Conservation (phyloP, 2,329 filamentous ascomycete species). For the Talaromyces islandicus region DNA sequence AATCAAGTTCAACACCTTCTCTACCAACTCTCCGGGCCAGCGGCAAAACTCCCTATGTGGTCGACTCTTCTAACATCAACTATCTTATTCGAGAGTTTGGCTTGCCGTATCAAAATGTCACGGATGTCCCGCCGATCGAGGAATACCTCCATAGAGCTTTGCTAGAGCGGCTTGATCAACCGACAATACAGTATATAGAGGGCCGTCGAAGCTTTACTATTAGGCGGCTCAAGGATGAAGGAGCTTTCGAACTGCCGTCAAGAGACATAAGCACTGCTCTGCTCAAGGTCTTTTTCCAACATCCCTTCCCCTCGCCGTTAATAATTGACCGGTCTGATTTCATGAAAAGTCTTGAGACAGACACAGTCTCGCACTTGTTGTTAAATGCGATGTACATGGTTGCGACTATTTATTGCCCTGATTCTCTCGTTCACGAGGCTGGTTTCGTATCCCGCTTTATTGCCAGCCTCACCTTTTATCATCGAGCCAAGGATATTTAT, state of each 20-base stretch:
- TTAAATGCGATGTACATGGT: constrained; percentile 19
- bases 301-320: constrained; percentile 14
- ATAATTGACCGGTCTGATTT: constrained; percentile 18
- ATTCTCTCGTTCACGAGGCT: constrained; percentile 13
- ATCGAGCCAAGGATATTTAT: constrained; percentile 20
- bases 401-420: constrained; percentile 16
- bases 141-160: constrained; percentile 17
- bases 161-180: constrained; percentile 12
- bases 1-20: constrained; percentile 3
- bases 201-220: not conserved
- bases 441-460: constrained; percentile 18
- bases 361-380: constrained; percentile 15
- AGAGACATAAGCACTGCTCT: constrained; percentile 13
- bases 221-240: constrained; percentile 8
- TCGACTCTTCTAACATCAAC: constrained; percentile 19
- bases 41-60: constrained; percentile 14
- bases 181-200: constrained; percentile 12
- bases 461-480: constrained; percentile 20
- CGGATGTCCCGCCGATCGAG: constrained; percentile 11
- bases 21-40: constrained; percentile 10
- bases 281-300: constrained; percentile 17
- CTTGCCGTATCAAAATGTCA: constrained; percentile 14
- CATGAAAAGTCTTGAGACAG: constrained; percentile 9
- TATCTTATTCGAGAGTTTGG: constrained; percentile 20
- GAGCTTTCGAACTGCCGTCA: constrained; percentile 15